phyloP scores from a whole-genome alignment of 768 basidiomycete species.

The Boletus rufocinnamomeus region DNA sequence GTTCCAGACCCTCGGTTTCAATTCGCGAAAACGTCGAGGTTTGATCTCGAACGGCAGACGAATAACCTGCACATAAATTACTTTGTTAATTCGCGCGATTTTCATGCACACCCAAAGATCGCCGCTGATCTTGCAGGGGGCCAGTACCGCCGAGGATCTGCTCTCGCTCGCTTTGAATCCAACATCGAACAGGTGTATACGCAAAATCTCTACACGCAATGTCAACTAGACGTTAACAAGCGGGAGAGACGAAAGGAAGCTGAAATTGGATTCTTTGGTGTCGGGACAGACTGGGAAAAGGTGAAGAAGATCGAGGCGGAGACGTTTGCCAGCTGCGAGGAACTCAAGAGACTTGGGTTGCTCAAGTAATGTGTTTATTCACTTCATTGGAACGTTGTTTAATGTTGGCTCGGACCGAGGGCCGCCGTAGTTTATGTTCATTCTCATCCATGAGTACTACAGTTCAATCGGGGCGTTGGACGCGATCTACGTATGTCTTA shows the following conservation, averaged over 20 bases:
- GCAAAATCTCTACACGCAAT: constrained; percentile 66
- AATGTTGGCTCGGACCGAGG: constrained; percentile 12
- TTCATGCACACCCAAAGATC: constrained; percentile 73
- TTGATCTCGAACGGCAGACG: constrained; percentile 73
- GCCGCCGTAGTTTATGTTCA: constrained; percentile 15
- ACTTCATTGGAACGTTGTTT: constrained; percentile 3
- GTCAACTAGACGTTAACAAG: constrained; percentile 66
- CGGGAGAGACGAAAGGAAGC: constrained; percentile 72
- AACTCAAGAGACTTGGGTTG: constrained; percentile 63
- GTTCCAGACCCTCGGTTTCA: constrained; percentile 81
- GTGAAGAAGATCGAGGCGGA: constrained; percentile 73
- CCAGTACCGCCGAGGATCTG: constrained; percentile 29
- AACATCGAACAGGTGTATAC: constrained; percentile 76
- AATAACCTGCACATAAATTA: constrained; percentile 71
- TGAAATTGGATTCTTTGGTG: constrained; percentile 85
- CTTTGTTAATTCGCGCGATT: constrained; percentile 79
- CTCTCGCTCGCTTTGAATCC: constrained; percentile 66
- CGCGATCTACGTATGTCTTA: constrained; percentile 22
- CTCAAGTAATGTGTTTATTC: constrained; percentile 38
- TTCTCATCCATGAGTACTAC: constrained; percentile 2
- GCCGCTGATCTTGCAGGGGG: constrained; percentile 66
- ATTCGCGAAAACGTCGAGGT: constrained; percentile 61
- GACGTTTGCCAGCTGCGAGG: constrained; percentile 75
- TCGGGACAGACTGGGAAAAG: constrained; percentile 92
- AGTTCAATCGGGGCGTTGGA: neutral